A percentile compares a stretch with the other conserved stretches of the same genome.
Conservation (phyloP, 2,329 filamentous ascomycete genomes). For the Diaporthe citriasiana region DNA sequence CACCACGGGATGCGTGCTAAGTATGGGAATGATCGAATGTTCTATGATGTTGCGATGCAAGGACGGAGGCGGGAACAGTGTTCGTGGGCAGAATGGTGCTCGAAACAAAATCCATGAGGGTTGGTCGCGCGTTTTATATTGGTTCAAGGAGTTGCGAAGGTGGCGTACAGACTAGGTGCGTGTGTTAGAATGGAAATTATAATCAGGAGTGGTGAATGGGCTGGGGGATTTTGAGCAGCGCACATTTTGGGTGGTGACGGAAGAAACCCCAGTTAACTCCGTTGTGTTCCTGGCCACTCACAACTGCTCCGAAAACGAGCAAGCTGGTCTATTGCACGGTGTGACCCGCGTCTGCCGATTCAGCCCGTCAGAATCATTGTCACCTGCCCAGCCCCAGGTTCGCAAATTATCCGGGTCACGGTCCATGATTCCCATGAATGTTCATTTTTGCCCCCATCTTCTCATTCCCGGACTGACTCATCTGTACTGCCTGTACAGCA, state of each 20-base stretch:
- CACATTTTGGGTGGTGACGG: slow-evolving; percentile 29
- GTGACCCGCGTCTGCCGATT: slow-evolving; percentile 22
- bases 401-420: background rate
- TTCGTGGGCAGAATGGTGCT: slow-evolving; percentile 38
- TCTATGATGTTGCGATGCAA: slow-evolving; percentile 40
- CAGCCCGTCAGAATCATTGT: slow-evolving; percentile 12
- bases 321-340: background rate
- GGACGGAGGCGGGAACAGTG: slow-evolving; percentile 24
- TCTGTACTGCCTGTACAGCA: background rate
- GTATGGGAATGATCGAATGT: slow-evolving; percentile 38
- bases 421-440: background rate
- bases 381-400: slow-evolving; percentile 15
- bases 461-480: background rate
- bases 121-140: background rate
- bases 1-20: slow-evolving; percentile 24
- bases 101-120: slow-evolving; percentile 48
- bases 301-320: slow-evolving; percentile 6
- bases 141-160: slow-evolving; percentile 14
- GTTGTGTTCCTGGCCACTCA: slow-evolving; percentile 13
- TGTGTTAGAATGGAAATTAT: slow-evolving; percentile 10
- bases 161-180: slow-evolving; percentile 26
- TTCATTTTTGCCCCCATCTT: background rate
- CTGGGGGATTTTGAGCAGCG: slow-evolving; percentile 19
- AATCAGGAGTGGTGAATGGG: background rate
- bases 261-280: slow-evolving; percentile 25